Evolutionary conservation across 148 eudicot species (phyloP), one percentile per base, ranked within the genome.

Genomic region (Rhododendron ovatum): DNA sequence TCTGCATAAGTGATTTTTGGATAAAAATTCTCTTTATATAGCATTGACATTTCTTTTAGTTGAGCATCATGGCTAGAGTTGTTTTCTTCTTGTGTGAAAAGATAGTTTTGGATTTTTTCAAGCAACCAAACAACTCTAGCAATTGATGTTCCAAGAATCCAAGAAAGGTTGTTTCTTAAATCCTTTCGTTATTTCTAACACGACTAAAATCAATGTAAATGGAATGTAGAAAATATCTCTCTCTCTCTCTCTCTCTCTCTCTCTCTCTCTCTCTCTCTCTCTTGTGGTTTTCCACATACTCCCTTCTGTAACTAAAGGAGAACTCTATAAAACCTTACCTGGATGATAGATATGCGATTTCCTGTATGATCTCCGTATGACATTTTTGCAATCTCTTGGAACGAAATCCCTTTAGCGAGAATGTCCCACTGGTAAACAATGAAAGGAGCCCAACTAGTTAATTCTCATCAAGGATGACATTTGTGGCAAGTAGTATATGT

Each of bases 371-470:
- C 35, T 82, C 92, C 93, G 33, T 87, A 90, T 86, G 93, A 84
- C 50, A 90, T 82, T 45, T 67, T 90, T 61, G 85, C 84, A 77
- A 90, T 69, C 85, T 86, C 89, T 82, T 41, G 55, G 71, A 91
- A 86, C 47, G 84, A 88, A 87, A 85, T 84, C 53, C 88, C 90
- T 53, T 86, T 57, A 61, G 89, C 89, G 9, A 91, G 87, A 24
- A 84, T 83, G 83, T 93, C 95, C 95, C 95, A 93, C 95, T 92
- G 87, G 20, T 12, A 78, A 55, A 11, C n/a, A 75, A 71, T 78
- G 50, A 5, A 89, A 35, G 65, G 20, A 63, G n/a, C n/a, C 7
- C 26, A 43, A 84, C 28, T n/a, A 55, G 7, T 85, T 30, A 61
- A 17, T n/a, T 17, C 15, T 37, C 18, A 8, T 28, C 26, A 75